These are phyloP conservation scores for Hypoxylon trugodes DNA, from an alignment of 495 filamentous ascomycete species.

Conservation along the genomic window DNA sequence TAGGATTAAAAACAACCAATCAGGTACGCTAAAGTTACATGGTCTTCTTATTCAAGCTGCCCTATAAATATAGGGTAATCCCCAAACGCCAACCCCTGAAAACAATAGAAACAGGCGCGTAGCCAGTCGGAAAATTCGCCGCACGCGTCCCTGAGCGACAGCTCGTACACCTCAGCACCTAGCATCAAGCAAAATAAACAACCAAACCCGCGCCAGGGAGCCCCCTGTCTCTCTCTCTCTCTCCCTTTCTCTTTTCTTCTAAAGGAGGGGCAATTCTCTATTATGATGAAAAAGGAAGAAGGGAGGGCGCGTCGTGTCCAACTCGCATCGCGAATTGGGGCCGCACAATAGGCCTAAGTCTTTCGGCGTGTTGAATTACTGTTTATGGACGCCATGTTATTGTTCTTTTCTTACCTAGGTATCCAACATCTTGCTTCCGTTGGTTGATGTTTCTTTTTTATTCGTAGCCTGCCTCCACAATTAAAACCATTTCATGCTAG, in stretches of 20 bases:
- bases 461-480: slow-evolving; percentile 25
- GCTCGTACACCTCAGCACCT: not conserved
- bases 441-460: slow-evolving; percentile 15
- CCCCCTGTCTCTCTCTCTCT: too few species aligned
- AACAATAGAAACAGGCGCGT: slow-evolving; percentile 12
- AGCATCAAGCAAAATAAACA: slow-evolving; percentile 41
- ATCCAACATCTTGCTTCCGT: slow-evolving; percentile 1
- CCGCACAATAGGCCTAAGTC: slow-evolving; percentile 25
- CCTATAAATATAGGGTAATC: slow-evolving; percentile 31
- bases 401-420: slow-evolving; percentile 25
- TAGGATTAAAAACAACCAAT: not conserved
- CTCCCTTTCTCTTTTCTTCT: slow-evolving; percentile 5
- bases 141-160: slow-evolving; percentile 22
- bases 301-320: slow-evolving; percentile 26
- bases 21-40: not conserved
- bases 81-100: slow-evolving; percentile 39
- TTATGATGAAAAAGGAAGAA: slow-evolving; percentile 17
- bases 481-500: too few species aligned
- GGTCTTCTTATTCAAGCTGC: not conserved
- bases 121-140: slow-evolving; percentile 43
- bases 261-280: slow-evolving; percentile 8
- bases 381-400: slow-evolving; percentile 31
- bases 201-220: slow-evolving; percentile 35
- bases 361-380: slow-evolving; percentile 38
- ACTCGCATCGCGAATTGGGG: slow-evolving; percentile 33